Base-by-base conservation (phyloP, 805 yeast species). In the Ogataea siamensis region DNA sequence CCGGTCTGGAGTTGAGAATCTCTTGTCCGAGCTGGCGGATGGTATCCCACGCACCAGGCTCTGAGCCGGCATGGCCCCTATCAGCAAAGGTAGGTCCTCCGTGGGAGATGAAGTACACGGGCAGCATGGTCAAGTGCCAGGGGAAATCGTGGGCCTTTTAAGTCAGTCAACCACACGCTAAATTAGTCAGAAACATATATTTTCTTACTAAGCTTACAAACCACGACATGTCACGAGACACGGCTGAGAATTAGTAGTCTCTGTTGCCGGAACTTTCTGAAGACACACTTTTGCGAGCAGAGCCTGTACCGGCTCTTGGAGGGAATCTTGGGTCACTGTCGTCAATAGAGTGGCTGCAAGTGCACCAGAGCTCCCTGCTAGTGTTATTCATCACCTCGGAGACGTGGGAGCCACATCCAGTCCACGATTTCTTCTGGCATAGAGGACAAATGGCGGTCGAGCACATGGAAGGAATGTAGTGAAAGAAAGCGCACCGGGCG, bases 1-100 rank as follows among this genome's bases (percentile, higher is more conserved):
- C 79, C 4, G 93, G 93, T 41, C 79, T 75, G 47, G 76, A 55
- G 1, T 63, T 55, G 33, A 68, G 66, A 45, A 85, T 77, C 25
- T 63, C 58, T 12, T 56, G 45, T 3, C 94, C 94, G 5, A 81
- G 43, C 15, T 60, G 49, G 32, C 67, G 60, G 5, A 79, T 67
- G 5, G 63, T 63, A 16, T 67, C 63, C 66, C 73, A 82, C 0
- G 91, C 89, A 5, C 86, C 86, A 2, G 37, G 35, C 40, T 74
- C 70, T 24, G 82, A 75, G 13, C 77, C 77, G 32, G 65, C 61
- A 15, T 60, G 66, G 34, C 65, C 71, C 23, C 66, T 56, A 50
- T 81, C 80, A 68, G 83, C 74, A 57, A 85, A 83, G 1, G 84
- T 78, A 6, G 94, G 94, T 0, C 89, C 93, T 6, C 94, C 94